phyloP scores from a whole-genome alignment of 176 grass and related monocot species.

The Aegilops umbellulata region DNA sequence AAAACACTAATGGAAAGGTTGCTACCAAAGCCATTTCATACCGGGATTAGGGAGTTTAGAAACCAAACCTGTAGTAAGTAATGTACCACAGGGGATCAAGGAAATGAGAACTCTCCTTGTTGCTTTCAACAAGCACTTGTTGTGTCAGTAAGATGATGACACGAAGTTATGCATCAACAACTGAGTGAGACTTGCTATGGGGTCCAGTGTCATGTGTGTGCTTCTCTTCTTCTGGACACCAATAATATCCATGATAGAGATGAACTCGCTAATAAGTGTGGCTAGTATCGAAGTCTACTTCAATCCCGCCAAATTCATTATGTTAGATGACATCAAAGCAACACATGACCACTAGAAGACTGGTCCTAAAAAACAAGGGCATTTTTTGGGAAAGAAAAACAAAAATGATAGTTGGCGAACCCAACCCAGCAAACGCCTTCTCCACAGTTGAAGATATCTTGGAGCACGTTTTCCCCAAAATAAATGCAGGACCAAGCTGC shows the following conservation, averaged over 20 bases:
- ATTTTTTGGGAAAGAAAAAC: not conserved
- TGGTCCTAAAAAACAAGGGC: not conserved
- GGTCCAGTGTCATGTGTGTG: not conserved
- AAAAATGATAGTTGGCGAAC: no score
- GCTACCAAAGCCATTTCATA: constrained; percentile 21
- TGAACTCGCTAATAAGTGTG: constrained; percentile 15
- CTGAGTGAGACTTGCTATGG: not conserved
- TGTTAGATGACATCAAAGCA: constrained; percentile 38
- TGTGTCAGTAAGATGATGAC: constrained; percentile 7
- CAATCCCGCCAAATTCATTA: constrained; percentile 39
- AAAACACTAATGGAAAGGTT: constrained; percentile 27
- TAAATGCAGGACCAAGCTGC: no score
- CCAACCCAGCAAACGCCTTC: no score
- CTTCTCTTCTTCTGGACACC: constrained; percentile 14
- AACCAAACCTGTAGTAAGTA: not conserved
- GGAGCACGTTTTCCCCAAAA: no score
- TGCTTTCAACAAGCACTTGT: no score
- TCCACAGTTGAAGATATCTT: no score
- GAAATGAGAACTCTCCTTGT: no score
- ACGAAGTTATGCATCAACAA: not conserved
- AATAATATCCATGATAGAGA: constrained; percentile 30
- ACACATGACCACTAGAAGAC: constrained; percentile 22
- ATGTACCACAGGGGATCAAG: not conserved
- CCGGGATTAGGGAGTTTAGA: not conserved
- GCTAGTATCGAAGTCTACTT: constrained; percentile 24